phyloP scores from a whole-genome alignment of 805 yeast genomes.

The Wickerhamomyces queroliae region DNA sequence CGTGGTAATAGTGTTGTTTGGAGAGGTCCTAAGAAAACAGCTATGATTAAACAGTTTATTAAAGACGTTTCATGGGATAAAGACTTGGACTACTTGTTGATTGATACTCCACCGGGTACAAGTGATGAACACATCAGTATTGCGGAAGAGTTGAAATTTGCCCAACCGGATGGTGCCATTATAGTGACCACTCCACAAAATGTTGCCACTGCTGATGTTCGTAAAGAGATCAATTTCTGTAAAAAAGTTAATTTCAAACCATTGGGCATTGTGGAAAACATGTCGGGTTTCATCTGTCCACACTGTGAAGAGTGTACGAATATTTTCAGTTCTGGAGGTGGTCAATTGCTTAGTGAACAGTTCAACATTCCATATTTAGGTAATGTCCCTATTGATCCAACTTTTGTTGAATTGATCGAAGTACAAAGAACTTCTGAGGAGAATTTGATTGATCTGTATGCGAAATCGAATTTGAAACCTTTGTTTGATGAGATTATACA shows the following conservation, averaged over 20 bases:
- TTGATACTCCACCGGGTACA: conserved; percentile 99
- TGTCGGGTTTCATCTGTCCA: conserved; percentile 97
- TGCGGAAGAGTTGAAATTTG: conserved; percentile 77
- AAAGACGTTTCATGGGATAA: conserved; percentile 87
- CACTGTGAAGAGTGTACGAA: conserved; percentile 88
- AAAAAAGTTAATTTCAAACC: conserved; percentile 73
- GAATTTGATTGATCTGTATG: conserved; percentile 31
- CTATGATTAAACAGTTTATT: conserved; percentile 92
- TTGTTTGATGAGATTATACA: conserved; percentile 42
- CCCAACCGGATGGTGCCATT: conserved; percentile 84
- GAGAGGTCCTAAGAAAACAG: conserved; percentile 98
- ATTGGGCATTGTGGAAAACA: conserved; percentile 87
- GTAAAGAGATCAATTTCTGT: conserved; percentile 91
- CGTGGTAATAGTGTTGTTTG: conserved; percentile 92
- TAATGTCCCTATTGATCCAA: conserved; percentile 88
- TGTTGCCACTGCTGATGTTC: conserved; percentile 90
- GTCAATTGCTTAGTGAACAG: conserved; percentile 59
- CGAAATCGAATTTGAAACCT: conserved; percentile 25
- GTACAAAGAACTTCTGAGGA: conserved; percentile 26
- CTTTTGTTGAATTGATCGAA: conserved; percentile 85
- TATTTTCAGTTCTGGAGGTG: conserved; percentile 93
- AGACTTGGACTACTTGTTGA: conserved; percentile 63
- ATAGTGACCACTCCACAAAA: conserved; percentile 95
- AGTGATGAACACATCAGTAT: conserved; percentile 97
- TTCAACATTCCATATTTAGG: conserved; percentile 70